These are phyloP conservation scores for Inonotus obliquus DNA, from an alignment of 1,284 basidiomycete genomes.

Conservation along the genomic window DNA sequence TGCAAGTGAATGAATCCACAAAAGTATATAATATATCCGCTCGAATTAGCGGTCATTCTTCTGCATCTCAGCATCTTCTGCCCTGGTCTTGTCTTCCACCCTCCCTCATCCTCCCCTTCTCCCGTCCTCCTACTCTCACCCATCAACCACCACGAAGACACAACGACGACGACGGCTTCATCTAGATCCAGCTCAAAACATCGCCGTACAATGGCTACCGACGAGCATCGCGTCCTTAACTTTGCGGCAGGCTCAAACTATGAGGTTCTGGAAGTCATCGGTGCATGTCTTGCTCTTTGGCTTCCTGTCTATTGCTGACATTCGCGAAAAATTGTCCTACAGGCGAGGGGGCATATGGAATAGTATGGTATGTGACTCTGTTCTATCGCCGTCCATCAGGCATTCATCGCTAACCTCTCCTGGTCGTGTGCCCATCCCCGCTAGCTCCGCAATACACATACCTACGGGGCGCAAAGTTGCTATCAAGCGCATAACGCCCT, in stretches of 20 bases:
- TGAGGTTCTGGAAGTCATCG: constrained; percentile 73
- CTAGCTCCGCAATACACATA: constrained; percentile 63
- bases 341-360: constrained; percentile 77
- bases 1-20: neutral
- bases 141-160: neutral
- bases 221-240: constrained; percentile 42
- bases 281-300: constrained; percentile 18
- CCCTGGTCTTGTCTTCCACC: neutral
- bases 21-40: neutral
- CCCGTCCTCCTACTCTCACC: too few species aligned
- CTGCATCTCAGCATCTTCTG: neutral
- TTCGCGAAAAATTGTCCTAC: neutral
- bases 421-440: neutral
- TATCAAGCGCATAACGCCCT: constrained; percentile 81
- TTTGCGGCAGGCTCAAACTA: constrained; percentile 66
- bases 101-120: neutral
- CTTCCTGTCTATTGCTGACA: neutral
- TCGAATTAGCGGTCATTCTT: neutral
- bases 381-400: neutral
- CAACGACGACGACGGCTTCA: neutral
- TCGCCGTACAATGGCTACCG: constrained; percentile 28
- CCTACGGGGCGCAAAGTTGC: constrained; percentile 65
- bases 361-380: constrained; percentile 50
- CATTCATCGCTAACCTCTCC: neutral
- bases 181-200: neutral